Base-by-base conservation (phyloP, 768 basidiomycete species). In the Collybia sp. region DNA sequence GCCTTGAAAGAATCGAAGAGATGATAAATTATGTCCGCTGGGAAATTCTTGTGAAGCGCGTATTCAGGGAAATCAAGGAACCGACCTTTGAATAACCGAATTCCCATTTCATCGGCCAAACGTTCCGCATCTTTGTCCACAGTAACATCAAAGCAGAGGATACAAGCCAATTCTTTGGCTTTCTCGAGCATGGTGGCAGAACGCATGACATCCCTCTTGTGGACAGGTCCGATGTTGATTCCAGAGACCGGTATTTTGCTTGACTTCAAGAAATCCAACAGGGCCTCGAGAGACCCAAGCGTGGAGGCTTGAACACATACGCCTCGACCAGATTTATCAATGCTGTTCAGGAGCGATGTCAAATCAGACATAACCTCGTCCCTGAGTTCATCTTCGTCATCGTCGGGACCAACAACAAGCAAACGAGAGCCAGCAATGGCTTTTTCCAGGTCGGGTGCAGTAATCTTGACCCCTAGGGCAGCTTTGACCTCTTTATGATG, bases 1-100 rank as follows among this genome's bases (percentile, higher is more conserved):
- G 84, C 88, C 36, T 83, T 96, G 72, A 98, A 98, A 12, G 92
- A 81, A 60, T 98, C 94, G 61, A 98, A 97, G 38, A 99, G 70
- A 63, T 97, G 95, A 66, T 99, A 99, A 56, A 99, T 98, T 62
- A 98, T 97, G 65, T 96, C 93, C 51, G 95, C 95, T 97, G 62
- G 19, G 51, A 20, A 48, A 13, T 4, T 10, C 3, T 13, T 6
- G 10, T 37, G 35, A 37, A 10, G n/a, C n/a, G 13, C 35, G 10
- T 18, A 37, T n/a, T n/a, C n/a, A n/a, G n/a, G 39, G 20, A n/a
- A 33, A 25, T 8, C 12, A 45, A 17, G 46, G 42, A 17, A 10
- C 32, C 32, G 50, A 94, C 95, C 94, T 72, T 85, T 93, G 77
- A 98, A 99, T 55, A 99, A 69, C 52, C 79, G 80, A 59, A 99